phyloP scores from a whole-genome alignment of 306 rosid species.

The Hippophae gyantsensis region DNA sequence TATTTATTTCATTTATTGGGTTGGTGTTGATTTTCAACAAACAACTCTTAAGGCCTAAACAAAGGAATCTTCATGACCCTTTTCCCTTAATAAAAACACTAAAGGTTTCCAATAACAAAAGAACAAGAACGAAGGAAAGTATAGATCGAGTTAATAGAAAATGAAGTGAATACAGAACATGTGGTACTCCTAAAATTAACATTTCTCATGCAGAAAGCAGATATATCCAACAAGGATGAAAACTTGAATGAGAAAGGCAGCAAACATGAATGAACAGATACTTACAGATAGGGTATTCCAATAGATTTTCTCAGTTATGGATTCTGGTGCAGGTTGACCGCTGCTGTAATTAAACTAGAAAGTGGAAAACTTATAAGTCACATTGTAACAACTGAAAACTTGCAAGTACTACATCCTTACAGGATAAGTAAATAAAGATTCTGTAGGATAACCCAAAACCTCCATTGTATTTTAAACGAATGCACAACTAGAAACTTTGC shows the following conservation, averaged over 20 bases:
- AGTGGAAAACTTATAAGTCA: constrained; percentile 25
- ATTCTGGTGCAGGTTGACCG: constrained; percentile 98
- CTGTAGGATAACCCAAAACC: no score
- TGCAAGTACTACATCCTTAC: neutral
- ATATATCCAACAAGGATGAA: constrained; percentile 6
- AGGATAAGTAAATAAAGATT: no score
- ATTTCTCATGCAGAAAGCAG: neutral
- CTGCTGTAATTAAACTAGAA: constrained; percentile 89
- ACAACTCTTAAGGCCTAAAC: no score
- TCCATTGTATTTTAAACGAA: no score
- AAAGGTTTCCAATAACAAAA: no score
- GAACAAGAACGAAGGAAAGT: no score
- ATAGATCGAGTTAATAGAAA: no score
- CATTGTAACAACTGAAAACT: constrained; percentile 14
- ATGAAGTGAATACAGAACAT: no score
- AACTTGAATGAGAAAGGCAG: neutral
- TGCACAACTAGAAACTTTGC: no score
- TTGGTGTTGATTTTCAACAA: no score
- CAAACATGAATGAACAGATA: constrained; percentile 13
- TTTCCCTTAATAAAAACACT: neutral
- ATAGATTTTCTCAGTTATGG: constrained; percentile 92
- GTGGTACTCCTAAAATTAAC: neutral
- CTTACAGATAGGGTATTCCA: constrained; percentile 95
- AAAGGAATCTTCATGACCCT: no score
- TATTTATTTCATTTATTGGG: no score